Evolutionary conservation across 2,329 filamentous ascomycete genomes (phyloP).

Genomic region (Penicillium sp.): DNA sequence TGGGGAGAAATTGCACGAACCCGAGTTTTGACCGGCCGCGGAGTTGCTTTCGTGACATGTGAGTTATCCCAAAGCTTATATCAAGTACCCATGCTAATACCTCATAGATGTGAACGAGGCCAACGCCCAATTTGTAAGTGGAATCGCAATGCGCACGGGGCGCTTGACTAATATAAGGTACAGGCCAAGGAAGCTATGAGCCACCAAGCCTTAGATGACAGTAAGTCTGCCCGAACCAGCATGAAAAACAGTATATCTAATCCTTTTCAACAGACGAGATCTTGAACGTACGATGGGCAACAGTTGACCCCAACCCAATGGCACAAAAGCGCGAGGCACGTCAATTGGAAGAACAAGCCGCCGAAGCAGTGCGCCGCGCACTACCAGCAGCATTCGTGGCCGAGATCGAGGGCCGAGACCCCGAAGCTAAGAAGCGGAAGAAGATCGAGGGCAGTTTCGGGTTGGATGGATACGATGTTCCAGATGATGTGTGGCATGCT

Average conservation of each 20-base stretch:
- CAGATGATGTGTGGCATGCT: conserved; percentile 91
- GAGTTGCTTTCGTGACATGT: conserved; percentile 85
- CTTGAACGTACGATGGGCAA: conserved; percentile 95
- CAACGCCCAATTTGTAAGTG: conserved; percentile 72
- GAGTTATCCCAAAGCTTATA: not conserved
- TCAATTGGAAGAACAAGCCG: conserved; percentile 91
- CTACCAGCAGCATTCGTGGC: conserved; percentile 88
- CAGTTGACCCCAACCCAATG: conserved; percentile 91
- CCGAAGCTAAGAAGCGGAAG: conserved; percentile 80
- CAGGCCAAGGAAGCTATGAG: conserved; percentile 85
- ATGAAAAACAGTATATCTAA: not conserved
- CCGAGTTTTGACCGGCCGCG: conserved; percentile 81
- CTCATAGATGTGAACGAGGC: conserved; percentile 63
- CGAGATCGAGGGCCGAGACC: conserved; percentile 89
- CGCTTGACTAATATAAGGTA: not conserved
- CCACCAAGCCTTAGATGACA: conserved; percentile 86
- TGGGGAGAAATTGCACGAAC: conserved; percentile 87
- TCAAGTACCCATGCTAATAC: not conserved
- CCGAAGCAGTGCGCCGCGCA: conserved; percentile 85
- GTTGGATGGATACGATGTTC: conserved; percentile 86
- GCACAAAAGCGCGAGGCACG: conserved; percentile 88
- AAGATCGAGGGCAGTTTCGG: conserved; percentile 89
- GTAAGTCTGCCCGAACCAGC: not conserved
- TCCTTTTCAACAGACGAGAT: conserved; percentile 60
- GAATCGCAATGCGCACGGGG: not conserved